Evolutionary conservation across 1,284 basidiomycete genomes (phyloP).

Genomic region (Puccinia hordei): DNA sequence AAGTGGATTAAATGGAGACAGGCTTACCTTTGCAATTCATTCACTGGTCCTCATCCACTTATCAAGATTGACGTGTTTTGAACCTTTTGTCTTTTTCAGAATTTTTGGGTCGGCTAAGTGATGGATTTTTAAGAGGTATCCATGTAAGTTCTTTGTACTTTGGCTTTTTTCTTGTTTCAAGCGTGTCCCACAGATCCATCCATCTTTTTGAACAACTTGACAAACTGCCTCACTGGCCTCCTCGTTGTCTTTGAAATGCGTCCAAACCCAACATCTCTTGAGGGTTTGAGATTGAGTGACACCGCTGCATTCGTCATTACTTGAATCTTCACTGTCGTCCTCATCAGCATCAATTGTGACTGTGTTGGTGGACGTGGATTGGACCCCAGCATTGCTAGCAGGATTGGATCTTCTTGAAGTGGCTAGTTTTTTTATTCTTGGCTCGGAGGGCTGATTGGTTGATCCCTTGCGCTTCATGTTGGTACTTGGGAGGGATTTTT

Average conservation of each 20-base stretch:
- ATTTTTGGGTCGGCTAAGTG: not conserved
- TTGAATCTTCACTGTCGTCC: too few relatives aligned
- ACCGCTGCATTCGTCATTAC: too few relatives aligned
- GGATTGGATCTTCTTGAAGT: too few relatives aligned
- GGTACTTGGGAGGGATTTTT: too few relatives aligned
- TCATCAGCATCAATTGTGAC: too few relatives aligned
- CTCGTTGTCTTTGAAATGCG: not conserved
- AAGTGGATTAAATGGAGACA: not conserved
- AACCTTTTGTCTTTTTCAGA: not conserved
- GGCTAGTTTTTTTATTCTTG: too few relatives aligned
- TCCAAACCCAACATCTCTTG: not conserved
- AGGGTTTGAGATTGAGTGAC: too few relatives aligned
- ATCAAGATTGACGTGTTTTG: not conserved
- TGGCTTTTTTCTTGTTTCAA: not conserved
- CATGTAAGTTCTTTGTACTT: constrained; percentile 4
- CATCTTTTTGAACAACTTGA: not conserved
- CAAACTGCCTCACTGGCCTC: not conserved
- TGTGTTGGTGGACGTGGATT: too few relatives aligned
- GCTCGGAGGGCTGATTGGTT: too few relatives aligned
- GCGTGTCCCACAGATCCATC: not conserved
- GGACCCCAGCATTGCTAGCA: too few relatives aligned
- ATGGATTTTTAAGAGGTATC: not conserved
- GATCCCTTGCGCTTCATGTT: too few relatives aligned
- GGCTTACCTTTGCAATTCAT: not conserved
- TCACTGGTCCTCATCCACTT: not conserved